phyloP scores from a whole-genome alignment of 169 alveolate genomes.

The Cyclospora cayetanensis region DNA sequence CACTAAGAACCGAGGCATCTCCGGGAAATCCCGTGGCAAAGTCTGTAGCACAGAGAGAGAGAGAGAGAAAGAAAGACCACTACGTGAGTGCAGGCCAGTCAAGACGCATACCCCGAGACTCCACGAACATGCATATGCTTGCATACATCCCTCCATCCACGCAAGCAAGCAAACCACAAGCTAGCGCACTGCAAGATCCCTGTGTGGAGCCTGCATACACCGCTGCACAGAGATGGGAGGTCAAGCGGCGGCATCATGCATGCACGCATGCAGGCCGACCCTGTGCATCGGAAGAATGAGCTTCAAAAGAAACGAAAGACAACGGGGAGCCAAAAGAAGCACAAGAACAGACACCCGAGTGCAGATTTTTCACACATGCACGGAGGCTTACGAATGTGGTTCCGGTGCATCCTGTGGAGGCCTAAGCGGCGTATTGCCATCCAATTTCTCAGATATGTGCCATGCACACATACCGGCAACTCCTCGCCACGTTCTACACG shows the following conservation, averaged over 20 bases:
- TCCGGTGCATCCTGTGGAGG: conserved; percentile 64
- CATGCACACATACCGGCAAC: conserved; percentile 58
- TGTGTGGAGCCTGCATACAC: background rate
- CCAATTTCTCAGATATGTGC: conserved; percentile 59
- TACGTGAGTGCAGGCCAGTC: background rate
- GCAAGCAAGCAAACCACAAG: background rate
- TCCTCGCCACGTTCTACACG: conserved; percentile 13
- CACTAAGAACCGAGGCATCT: conserved; percentile 55
- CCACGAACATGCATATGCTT: too few relatives aligned
- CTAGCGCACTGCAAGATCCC: background rate
- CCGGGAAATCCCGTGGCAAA: conserved; percentile 64
- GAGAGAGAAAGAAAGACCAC: background rate
- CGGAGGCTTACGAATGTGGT: conserved; percentile 60
- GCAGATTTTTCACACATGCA: background rate
- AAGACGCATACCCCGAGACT: too few relatives aligned
- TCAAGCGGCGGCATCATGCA: background rate
- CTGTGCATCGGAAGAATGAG: background rate
- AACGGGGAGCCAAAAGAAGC: background rate
- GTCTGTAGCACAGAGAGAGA: background rate
- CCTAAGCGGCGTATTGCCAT: conserved; percentile 41
- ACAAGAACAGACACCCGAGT: background rate
- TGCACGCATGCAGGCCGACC: background rate
- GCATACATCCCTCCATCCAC: background rate
- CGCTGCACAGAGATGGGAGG: too few relatives aligned
- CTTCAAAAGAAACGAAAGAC: background rate